Base-by-base conservation (phyloP, 768 basidiomycete genomes). In the Chalciporus pseudorubinellus region DNA sequence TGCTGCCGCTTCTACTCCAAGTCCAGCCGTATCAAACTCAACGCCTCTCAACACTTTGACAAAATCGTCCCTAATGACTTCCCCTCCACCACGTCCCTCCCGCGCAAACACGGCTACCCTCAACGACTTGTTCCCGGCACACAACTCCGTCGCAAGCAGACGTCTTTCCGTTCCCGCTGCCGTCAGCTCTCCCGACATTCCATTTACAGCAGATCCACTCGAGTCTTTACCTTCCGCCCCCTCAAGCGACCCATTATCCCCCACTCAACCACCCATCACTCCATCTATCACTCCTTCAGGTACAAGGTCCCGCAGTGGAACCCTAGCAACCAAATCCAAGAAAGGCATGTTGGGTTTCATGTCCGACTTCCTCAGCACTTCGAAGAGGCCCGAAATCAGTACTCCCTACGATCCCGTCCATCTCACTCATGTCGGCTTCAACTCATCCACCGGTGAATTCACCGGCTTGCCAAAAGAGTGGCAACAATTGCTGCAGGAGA, bases 321-420 rank as follows among this genome's bases (percentile, higher is more conserved):
- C 77, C 28, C 51, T 72, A 39, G 60, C 60, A 3, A 63, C 65
- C 19, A 78, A 78, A 53, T 70, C 75, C 14, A 79, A 79, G 67
- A 87, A 85, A 71, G 83, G 87, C 55, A 81, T 90, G 66, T 62
- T 79, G 20, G 73, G 71, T 26, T 77, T 78, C 68, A 78, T 91
- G 63, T 79, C 87, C 36, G 84, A 90, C 65, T 84, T 92, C 60
- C 84, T 92, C 70, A 85, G 80, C 65, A 76, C 81, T 50, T 79
- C 80, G 34, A 92, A 89, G 61, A 82, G 87, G 12, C 84, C 82
- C 13, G 93, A 95, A 72, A 98, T 99, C 76, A 93, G 91, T 67
- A 95, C 94, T 0, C 97, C 97, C 0, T 98, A 95, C 68, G 97
- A 99, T 72, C 97, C 97, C 28, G 95, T 98, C 34, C 95, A 98